A percentile compares a stretch with the other conserved stretches of the same genome.
phyloP scores from a whole-genome alignment of 106 monocot genomes.

The Alisma plantagoaquatica region DNA sequence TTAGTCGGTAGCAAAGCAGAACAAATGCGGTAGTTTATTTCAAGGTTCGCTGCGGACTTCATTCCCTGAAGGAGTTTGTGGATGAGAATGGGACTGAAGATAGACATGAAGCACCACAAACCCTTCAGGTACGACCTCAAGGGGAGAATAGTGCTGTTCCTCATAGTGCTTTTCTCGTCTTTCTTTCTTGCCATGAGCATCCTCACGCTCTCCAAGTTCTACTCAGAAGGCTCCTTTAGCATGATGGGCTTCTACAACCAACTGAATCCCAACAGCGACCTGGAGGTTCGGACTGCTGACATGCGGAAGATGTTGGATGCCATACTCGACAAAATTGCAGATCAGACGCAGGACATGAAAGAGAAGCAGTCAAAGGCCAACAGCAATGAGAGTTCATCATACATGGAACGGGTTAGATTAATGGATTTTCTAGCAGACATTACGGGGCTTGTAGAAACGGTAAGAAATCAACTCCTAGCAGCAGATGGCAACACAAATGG shows the following conservation, averaged over 20 bases:
- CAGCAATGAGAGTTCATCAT: not conserved
- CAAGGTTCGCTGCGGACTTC: no score
- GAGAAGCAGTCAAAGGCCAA: not conserved
- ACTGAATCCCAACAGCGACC: not conserved
- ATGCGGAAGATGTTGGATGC: conserved; percentile 4
- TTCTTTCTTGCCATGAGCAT: conserved; percentile 32
- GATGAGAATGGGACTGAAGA: no score
- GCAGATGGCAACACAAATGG: no score
- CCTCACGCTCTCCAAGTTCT: conserved; percentile 26
- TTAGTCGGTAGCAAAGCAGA: no score
- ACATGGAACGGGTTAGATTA: conserved; percentile 20
- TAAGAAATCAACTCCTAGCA: conserved; percentile 2
- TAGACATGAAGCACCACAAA: no score
- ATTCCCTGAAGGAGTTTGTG: no score
- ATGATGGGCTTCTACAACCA: not conserved
- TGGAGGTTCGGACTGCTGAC: no score
- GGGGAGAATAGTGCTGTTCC: conserved; percentile 9
- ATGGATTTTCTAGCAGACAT: conserved; percentile 39
- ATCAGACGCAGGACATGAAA: conserved; percentile 20
- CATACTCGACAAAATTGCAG: conserved; percentile 30
- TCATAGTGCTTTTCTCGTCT: conserved; percentile 27
- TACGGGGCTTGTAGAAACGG: conserved; percentile 18
- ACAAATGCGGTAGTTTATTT: no score
- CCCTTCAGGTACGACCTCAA: conserved; percentile 14
- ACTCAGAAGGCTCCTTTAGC: conserved; percentile 17